phyloP scores from a whole-genome alignment of 1,284 basidiomycete genomes.

The Moesziomyces globuligerus region DNA sequence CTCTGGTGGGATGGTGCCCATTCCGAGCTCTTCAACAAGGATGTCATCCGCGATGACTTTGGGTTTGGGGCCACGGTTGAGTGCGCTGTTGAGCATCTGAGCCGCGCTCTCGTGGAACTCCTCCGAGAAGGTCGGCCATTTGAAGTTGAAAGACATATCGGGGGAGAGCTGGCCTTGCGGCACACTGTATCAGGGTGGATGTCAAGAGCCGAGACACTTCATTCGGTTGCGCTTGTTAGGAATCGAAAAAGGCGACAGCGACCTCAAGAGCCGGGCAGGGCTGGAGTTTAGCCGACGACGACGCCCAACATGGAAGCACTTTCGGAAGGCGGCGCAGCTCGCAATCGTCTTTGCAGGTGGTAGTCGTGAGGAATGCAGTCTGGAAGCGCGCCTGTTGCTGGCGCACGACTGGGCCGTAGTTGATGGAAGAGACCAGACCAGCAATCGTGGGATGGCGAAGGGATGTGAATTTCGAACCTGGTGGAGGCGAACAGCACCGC shows the following conservation, averaged over 20 bases:
- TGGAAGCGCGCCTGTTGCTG: too few relatives aligned
- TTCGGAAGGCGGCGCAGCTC: too few relatives aligned
- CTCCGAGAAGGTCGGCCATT: constrained; percentile 89
- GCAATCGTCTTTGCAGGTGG: too few relatives aligned
- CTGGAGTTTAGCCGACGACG: too few relatives aligned
- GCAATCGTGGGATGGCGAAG: too few relatives aligned
- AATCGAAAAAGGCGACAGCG: too few relatives aligned
- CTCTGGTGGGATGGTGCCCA: constrained; percentile 98
- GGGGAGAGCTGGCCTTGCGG: background rate
- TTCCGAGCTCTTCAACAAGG: constrained; percentile 94
- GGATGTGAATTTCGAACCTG: background rate
- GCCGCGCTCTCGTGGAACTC: constrained; percentile 70
- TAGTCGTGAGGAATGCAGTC: too few relatives aligned
- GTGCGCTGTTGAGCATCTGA: constrained; percentile 68
- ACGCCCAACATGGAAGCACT: too few relatives aligned
- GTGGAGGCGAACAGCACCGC: constrained; percentile 3
- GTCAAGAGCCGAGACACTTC: background rate
- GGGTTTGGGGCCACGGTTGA: constrained; percentile 74
- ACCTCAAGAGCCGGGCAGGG: too few relatives aligned
- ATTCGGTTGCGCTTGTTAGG: too few relatives aligned
- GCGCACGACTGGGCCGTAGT: too few relatives aligned
- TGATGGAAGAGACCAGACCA: too few relatives aligned
- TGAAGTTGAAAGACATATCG: constrained; percentile 93
- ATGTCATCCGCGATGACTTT: constrained; percentile 97
- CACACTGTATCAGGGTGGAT: constrained; percentile 4